Conservation (phyloP, 2,329 filamentous ascomycete species). For the Fusarium humuli region DNA sequence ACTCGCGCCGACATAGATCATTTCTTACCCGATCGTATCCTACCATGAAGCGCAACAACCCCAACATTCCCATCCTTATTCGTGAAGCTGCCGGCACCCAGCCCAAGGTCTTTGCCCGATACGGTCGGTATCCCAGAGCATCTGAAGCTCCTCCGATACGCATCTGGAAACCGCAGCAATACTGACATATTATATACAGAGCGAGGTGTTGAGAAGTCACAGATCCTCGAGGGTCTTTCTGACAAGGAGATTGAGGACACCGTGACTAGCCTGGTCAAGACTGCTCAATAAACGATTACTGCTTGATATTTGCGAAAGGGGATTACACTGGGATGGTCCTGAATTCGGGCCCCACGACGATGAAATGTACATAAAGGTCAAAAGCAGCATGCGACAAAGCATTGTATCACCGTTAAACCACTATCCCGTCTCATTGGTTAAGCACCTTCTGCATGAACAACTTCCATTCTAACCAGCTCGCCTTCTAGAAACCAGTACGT, state of each 20-base stretch:
- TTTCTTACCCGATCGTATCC: conserved; percentile 94
- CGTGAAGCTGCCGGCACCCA: conserved; percentile 88
- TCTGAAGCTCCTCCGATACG: not conserved
- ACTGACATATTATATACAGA: conserved; percentile 53
- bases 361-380: conserved; percentile 45
- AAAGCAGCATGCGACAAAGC: conserved; percentile 38
- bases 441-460: not conserved
- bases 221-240: conserved; percentile 68
- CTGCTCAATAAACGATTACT: conserved; percentile 29
- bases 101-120: conserved; percentile 91
- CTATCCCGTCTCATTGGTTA: not conserved
- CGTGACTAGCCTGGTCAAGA: conserved; percentile 66
- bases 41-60: conserved; percentile 99
- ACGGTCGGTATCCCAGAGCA: conserved; percentile 68
- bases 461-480: not conserved
- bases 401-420: conserved; percentile 38
- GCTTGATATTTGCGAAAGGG: conserved; percentile 9
- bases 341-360: conserved; percentile 19
- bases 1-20: conserved; percentile 65
- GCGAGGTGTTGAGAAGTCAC: conserved; percentile 67
- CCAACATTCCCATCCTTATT: conserved; percentile 90
- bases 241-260: conserved; percentile 72
- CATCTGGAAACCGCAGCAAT: not conserved
- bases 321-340: conserved; percentile 2
- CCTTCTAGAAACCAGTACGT: not conserved